Evolutionary conservation across 768 basidiomycete genomes (phyloP).

Genomic region (Lentinula sp.): DNA sequence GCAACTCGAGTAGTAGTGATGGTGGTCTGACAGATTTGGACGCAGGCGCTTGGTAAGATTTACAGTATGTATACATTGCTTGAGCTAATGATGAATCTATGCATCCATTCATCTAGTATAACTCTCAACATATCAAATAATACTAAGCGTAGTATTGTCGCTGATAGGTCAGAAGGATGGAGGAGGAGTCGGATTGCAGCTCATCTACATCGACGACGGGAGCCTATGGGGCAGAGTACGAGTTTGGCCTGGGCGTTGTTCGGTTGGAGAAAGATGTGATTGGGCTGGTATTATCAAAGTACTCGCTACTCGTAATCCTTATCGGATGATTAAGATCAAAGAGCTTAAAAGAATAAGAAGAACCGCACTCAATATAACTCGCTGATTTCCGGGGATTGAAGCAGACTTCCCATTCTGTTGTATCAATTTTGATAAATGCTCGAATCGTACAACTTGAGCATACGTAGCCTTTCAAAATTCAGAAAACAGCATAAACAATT

Average conservation of each 20-base stretch:
- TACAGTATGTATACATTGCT: too few relatives aligned
- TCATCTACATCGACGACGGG: background rate
- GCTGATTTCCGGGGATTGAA: too few relatives aligned
- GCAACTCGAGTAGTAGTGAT: background rate
- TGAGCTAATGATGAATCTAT: background rate
- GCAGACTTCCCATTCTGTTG: too few relatives aligned
- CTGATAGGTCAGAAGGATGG: background rate
- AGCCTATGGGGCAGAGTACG: background rate
- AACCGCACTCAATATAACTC: too few relatives aligned
- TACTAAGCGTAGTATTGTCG: background rate
- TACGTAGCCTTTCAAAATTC: too few relatives aligned
- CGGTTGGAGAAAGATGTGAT: background rate
- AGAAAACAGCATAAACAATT: too few relatives aligned
- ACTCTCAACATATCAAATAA: background rate
- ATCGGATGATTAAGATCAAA: too few relatives aligned
- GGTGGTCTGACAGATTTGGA: background rate
- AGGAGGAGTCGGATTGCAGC: conserved; percentile 3
- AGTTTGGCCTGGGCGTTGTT: conserved; percentile 1
- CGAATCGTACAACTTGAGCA: too few relatives aligned
- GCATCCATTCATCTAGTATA: background rate
- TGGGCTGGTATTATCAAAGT: too few relatives aligned
- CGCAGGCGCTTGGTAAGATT: background rate
- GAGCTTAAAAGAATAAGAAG: too few relatives aligned
- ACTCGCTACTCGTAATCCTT: too few relatives aligned
- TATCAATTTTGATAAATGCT: too few relatives aligned